Evolutionary conservation across 2,329 filamentous ascomycete genomes (phyloP).

Genomic region (Claviceps quebecensis): DNA sequence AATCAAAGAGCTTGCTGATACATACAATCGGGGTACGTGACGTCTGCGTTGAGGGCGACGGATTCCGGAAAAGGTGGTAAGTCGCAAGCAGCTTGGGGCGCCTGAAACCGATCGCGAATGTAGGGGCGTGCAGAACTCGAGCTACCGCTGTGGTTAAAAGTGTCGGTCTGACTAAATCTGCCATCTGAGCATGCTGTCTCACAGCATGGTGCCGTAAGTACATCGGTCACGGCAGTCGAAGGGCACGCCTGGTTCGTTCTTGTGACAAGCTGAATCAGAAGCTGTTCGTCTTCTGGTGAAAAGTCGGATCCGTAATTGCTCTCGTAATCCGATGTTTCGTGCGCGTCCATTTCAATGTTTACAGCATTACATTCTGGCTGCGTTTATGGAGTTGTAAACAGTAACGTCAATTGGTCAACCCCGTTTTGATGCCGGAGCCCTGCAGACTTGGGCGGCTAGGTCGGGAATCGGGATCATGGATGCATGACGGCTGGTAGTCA

Average conservation of each 20-base stretch:
- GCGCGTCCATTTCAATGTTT: slow-evolving; percentile 2
- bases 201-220: background rate
- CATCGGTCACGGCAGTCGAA: background rate
- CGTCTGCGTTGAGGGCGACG: slow-evolving; percentile 11
- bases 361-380: background rate
- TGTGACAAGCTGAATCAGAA: slow-evolving; percentile 21
- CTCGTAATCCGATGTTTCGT: slow-evolving; percentile 11
- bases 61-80: background rate
- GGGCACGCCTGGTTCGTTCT: slow-evolving; percentile 4
- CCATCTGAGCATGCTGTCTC: background rate
- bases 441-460: background rate
- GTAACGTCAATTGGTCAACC: background rate
- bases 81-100: background rate
- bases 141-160: background rate
- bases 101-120: background rate
- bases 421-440: background rate
- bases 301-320: slow-evolving; percentile 34
- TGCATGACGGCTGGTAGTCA: no score
- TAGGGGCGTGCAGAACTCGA: background rate
- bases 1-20: slow-evolving; percentile 6
- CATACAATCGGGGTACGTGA: slow-evolving; percentile 41
- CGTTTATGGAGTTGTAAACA: background rate
- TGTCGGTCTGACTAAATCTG: slow-evolving; percentile 1
- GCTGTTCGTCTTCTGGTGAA: slow-evolving; percentile 30
- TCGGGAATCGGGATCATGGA: background rate